Evolutionary conservation across 2,329 filamentous ascomycete species (phyloP), one percentile per base, ranked within the genome.

Genomic region (Aspergillus puulaauensis): DNA sequence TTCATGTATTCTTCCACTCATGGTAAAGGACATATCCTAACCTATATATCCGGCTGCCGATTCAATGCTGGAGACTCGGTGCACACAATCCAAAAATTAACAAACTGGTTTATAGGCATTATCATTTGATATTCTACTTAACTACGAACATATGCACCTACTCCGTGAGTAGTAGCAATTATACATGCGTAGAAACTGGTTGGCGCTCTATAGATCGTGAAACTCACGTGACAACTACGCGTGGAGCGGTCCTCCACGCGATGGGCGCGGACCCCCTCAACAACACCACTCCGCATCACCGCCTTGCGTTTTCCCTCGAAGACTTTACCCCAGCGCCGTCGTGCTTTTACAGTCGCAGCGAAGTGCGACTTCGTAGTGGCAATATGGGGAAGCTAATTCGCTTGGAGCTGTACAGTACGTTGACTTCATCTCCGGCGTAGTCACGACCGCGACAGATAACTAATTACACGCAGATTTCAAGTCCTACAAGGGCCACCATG

Each of bases 401-500:
- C 61, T 86, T 99, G 52, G 93, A 98, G 82, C 83, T 99, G 61
- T 96, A 90, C 80, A 97, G 91, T 95, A 82, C 64, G 87, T 80
- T 15, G 43, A 49, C 39, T 41, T 31, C 48, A 21, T 33, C 8
- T 33, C 23, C 17, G 40, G 19, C 21, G 35, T 19, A 39, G 33
- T 21, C 9, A 40, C 19, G 31, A 52, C 24, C 39, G 45, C n/a
- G 47, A 53, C 46, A 56, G 21, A 47, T 70, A 58, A 72, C 59
- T 46, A 75, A 59, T 31, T 21, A 72, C 53, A 21, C 37, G 49
- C 70, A 95, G 90, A 99, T 81, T 99, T 99, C 86, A 99, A 99
- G 80, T 98, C 95, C 68, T 99, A 99, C 82, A 96, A 96, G 77
- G 95, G 93, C 58, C 93, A 97, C 70, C 95, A 99, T 79, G 88